Evolutionary conservation across 2,329 filamentous ascomycete genomes (phyloP), one percentile per base, ranked within the genome.

Genomic region (Pyricularia pennisetigena): DNA sequence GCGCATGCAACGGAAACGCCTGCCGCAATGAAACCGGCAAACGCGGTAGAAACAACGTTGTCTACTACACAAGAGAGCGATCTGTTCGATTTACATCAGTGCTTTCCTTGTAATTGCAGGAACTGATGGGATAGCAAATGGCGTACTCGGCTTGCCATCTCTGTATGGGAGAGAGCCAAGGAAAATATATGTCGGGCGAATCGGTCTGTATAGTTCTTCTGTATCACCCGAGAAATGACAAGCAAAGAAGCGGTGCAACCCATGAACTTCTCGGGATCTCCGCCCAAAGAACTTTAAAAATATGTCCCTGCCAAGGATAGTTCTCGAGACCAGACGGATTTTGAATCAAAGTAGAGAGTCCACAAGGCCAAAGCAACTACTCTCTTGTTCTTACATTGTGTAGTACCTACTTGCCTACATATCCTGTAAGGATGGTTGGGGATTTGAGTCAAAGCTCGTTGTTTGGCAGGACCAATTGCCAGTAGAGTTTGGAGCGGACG

Each of bases 31-130:
- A 89, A 76, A 2, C 88, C 90, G 0, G 88, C 90, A 73, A 93
- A 92, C 1, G 90, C 90, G 4, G 89, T 89, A 0, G 88, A 89
- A 24, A 93, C 84, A 30, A 92, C 80, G 0, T 87, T 87, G n/a
- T 0, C 89, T 90, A 0, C 88, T 86, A 75, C 90, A 91, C 7
- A 91, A 81, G 24, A 89, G 79, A 1, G 59, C 59, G 26, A 62
- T 62, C 23, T 16, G 59, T 9, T 5, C 2, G n/a, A 59, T 10
- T 12, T 4, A 1, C 24, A n/a, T 59, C 10, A 26, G 54, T 1
- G n/a, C 7, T 24, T 23, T 3, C n/a, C n/a, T 26, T 26, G 54
- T 32, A n/a, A 9, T 59, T 23, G 10, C 9, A 26, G 10, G n/a
- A 20, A 26, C n/a, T 3, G 20, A 23, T 4, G 5, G n/a, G 4